phyloP scores from a whole-genome alignment of 2,329 filamentous ascomycete genomes.

The Alternaria atra region DNA sequence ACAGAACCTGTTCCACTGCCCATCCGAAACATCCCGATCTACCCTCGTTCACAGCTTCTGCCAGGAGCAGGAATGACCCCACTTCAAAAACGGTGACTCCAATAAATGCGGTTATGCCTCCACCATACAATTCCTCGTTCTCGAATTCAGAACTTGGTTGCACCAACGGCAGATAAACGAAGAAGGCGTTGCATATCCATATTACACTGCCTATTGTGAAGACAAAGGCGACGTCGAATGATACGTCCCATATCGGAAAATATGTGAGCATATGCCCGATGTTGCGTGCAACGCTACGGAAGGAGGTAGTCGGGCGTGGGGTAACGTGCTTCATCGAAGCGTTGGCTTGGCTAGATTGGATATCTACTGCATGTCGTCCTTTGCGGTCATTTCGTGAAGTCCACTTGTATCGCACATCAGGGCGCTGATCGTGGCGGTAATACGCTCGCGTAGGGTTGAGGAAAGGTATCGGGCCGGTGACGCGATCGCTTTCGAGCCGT shows the following conservation, averaged over 20 bases:
- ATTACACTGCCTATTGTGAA: conserved; percentile 62
- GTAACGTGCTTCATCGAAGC: conserved; percentile 32
- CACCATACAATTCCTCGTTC: conserved; percentile 62
- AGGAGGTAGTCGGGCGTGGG: conserved; percentile 48
- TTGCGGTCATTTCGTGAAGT: conserved; percentile 57
- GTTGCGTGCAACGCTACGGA: conserved; percentile 44
- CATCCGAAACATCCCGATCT: conserved; percentile 72
- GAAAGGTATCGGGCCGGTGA: conserved; percentile 56
- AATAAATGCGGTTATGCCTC: conserved; percentile 71
- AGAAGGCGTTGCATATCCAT: conserved; percentile 67
- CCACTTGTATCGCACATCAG: conserved; percentile 52
- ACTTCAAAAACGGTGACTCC: conserved; percentile 73
- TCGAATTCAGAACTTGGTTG: conserved; percentile 63
- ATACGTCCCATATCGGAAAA: conserved; percentile 66
- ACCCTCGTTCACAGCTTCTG: conserved; percentile 76
- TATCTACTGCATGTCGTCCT: conserved; percentile 51
- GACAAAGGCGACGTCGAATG: conserved; percentile 62
- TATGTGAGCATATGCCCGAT: conserved; percentile 60
- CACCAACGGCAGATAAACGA: conserved; percentile 68
- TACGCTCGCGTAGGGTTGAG: conserved; percentile 59
- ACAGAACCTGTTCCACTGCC: conserved; percentile 66
- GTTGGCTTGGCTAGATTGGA: conserved; percentile 25
- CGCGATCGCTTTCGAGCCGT: conserved; percentile 29
- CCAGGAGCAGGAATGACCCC: conserved; percentile 68
- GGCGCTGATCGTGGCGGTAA: conserved; percentile 29